Percentiles rank a stretch among this genome's conserved stretches.
Conservation (phyloP, 202 grass and related monocot genomes). For the Dendrocalamus latiflorus region DNA sequence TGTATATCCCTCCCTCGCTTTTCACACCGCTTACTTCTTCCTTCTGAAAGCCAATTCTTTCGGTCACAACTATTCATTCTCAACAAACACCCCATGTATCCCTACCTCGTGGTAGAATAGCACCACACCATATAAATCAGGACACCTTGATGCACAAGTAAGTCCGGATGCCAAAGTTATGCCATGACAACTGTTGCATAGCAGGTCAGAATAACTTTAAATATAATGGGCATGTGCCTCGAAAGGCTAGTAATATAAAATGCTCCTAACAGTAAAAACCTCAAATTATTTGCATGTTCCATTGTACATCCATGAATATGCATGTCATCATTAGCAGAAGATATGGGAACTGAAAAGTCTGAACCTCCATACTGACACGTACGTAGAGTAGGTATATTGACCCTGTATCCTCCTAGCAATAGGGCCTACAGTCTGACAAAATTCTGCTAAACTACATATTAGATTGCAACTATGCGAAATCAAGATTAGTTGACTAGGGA, state of each 20-base stretch:
- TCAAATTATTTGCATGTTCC: background rate
- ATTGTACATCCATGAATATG: background rate
- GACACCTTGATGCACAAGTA: background rate
- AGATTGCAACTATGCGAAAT: conserved; percentile 25
- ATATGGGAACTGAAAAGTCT: background rate
- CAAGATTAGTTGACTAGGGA: conserved; percentile 31
- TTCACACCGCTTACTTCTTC: too few relatives aligned
- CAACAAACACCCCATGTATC: too few relatives aligned
- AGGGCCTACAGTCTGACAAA: conserved; percentile 30
- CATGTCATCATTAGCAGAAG: conserved; percentile 12
- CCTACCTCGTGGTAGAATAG: background rate
- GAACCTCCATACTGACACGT: background rate
- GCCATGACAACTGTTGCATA: background rate
- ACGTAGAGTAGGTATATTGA: background rate
- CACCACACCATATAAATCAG: background rate
- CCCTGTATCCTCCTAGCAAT: conserved; percentile 17
- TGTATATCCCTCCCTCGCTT: too few relatives aligned
- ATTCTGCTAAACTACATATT: conserved; percentile 53
- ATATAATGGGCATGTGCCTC: background rate
- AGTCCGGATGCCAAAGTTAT: background rate
- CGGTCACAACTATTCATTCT: too few relatives aligned
- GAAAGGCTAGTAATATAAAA: background rate
- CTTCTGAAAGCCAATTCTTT: too few relatives aligned
- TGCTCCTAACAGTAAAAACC: background rate
- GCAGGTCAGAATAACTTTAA: background rate